Evolutionary conservation across 2,329 filamentous ascomycete species (phyloP).

Genomic region (Cladosporium sp.): DNA sequence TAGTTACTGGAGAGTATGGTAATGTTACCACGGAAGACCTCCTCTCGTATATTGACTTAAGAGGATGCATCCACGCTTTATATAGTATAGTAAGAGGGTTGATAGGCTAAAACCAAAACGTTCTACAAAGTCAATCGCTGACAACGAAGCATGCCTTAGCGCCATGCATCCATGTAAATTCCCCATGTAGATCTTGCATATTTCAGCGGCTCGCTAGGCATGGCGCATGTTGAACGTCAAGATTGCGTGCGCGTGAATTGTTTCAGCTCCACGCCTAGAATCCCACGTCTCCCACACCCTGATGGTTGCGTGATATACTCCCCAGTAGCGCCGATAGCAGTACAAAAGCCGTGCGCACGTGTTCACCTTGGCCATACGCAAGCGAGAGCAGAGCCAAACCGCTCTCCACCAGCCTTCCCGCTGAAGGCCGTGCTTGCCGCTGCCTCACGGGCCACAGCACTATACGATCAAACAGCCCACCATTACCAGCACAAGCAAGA

Average conservation of each 20-base stretch:
- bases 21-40: too few relatives aligned
- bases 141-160: background rate
- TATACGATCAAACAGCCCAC: background rate
- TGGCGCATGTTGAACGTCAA: background rate
- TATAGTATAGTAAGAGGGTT: too few relatives aligned
- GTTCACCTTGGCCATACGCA: background rate
- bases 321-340: too few relatives aligned
- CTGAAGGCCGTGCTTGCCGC: background rate
- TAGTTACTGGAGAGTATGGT: too few relatives aligned
- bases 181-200: constrained; percentile 1
- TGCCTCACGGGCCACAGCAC: background rate
- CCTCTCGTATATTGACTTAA: too few relatives aligned
- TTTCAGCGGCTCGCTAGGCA: background rate
- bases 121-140: background rate
- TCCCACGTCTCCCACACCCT: background rate
- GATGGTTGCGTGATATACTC: background rate
- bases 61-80: too few relatives aligned
- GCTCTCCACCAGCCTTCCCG: constrained; percentile 1
- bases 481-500: background rate
- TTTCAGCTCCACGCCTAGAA: background rate
- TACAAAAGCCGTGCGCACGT: background rate
- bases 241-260: background rate
- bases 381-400: background rate
- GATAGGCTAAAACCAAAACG: background rate
- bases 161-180: background rate